Conservation (phyloP, 2,329 filamentous ascomycete species). For the Fusarium annulatum region DNA sequence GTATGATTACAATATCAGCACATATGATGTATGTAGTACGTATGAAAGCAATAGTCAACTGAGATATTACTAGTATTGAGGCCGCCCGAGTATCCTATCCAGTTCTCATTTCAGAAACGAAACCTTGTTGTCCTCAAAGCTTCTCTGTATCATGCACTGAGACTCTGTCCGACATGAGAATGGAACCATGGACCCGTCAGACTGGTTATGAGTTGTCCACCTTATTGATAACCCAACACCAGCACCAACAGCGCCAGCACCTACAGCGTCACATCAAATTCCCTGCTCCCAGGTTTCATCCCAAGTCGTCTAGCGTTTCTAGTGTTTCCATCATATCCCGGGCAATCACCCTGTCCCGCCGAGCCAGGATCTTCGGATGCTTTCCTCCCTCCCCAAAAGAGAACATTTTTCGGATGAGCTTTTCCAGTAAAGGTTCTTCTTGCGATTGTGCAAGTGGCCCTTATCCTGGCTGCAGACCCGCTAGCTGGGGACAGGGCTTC, state of each 20-base stretch:
- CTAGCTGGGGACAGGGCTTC: constrained; percentile 17
- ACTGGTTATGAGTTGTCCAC: constrained; percentile 6
- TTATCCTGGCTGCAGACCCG: constrained; percentile 8
- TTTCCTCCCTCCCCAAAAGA: constrained; percentile 23
- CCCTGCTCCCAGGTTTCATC: constrained; percentile 31
- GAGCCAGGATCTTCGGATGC: constrained; percentile 28
- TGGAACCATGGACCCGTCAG: constrained; percentile 16
- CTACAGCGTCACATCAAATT: constrained; percentile 4
- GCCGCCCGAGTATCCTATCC: background rate
- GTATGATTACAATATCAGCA: background rate
- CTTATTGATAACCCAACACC: constrained; percentile 7
- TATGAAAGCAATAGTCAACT: constrained; percentile 2
- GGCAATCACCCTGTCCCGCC: constrained; percentile 1
- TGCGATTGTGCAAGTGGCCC: constrained; percentile 13
- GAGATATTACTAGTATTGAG: constrained; percentile 10
- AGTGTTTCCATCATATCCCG: constrained; percentile 19
- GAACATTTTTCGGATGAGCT: constrained; percentile 21
- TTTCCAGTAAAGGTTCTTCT: constrained; percentile 23
- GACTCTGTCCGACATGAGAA: constrained; percentile 4
- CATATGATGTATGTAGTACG: background rate
- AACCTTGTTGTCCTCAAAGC: background rate
- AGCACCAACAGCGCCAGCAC: background rate
- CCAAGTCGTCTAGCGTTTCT: constrained; percentile 31
- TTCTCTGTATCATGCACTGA: background rate
- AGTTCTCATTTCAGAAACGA: background rate